Evolutionary conservation across 2,329 filamentous ascomycete species (phyloP), one percentile per base, ranked within the genome.

Genomic region (Amesomyces nigricolor): DNA sequence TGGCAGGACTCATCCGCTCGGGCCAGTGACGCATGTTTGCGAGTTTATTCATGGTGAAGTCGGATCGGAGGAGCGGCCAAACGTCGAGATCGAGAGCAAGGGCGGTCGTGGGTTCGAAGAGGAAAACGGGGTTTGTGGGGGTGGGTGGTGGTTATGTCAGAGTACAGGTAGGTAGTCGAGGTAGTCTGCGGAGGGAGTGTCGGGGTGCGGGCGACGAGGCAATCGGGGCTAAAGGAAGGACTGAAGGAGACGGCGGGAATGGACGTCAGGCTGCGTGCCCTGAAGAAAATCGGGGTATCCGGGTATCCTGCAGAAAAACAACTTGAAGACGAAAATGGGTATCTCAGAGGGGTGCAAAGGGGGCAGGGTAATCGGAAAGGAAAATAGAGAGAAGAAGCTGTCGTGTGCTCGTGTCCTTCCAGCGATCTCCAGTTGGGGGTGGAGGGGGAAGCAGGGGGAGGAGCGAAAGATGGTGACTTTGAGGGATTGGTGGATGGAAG

Each of bases 21-120:
- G 81, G 80, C 83, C 83, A 86, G 76, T 85, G 81, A 77, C 83
- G 81, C 82, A 86, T 85, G 68, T 84, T 85, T 71, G 81, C 80
- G 72, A 86, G 72, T 74, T 86, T 86, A 75, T 86, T 86, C 83
- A 86, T 86, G 68, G 67, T 83, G 78, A 43, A 30, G 8, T 9
- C 9, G 32, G 22, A 13, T 22, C 32, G 56, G 6, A 9, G 32
- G 14, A 19, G 26, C 11, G 45, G 17, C 22, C 11, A 30, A 13
- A 38, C 38, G 29, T 37, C 38, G 26, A 35, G 22, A 26, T 37
- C 30, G 51, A 30, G 45, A 42, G 38, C 35, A 40, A 14, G 2
- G 16, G 10, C 30, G 44, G 3, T 37, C 30, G 40, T 44, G 44
- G 35, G n/a, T 37, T 14, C 19, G 19, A 26, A 32, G 16, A 22